phyloP scores from a whole-genome alignment of 1,139 yeast genomes.

The Magnusiomyces magnusii region DNA sequence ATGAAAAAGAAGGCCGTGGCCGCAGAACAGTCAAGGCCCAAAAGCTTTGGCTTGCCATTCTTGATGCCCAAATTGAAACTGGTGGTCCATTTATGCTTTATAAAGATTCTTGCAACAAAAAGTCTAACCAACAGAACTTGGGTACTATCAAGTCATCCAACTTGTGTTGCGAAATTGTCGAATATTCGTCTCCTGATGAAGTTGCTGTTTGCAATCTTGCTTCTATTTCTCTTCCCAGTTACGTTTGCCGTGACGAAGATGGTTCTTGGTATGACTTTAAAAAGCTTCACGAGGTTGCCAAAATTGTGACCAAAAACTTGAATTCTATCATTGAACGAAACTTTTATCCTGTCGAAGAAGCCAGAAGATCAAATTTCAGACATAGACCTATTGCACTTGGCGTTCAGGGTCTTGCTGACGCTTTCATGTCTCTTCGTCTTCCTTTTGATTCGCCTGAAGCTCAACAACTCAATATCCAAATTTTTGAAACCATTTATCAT shows the following conservation, averaged over 20 bases:
- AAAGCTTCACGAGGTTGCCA: constrained; percentile 62
- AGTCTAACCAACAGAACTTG: constrained; percentile 78
- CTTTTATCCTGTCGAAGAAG: constrained; percentile 67
- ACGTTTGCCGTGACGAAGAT: constrained; percentile 42
- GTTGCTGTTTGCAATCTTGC: constrained; percentile 90
- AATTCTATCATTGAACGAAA: constrained; percentile 73
- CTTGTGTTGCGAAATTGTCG: constrained; percentile 85
- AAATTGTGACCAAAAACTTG: constrained; percentile 66
- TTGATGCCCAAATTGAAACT: constrained; percentile 87
- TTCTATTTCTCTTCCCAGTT: constrained; percentile 75
- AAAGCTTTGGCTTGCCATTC: constrained; percentile 78
- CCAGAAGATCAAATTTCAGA: constrained; percentile 59
- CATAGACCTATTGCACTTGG: constrained; percentile 87
- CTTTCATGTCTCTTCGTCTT: constrained; percentile 65
- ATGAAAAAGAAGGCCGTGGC: constrained; percentile 68
- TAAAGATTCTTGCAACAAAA: constrained; percentile 79
- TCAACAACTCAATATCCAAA: constrained; percentile 60
- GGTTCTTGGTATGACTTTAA: constrained; percentile 58
- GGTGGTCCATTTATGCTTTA: constrained; percentile 90
- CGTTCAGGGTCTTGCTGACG: constrained; percentile 85
- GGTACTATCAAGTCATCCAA: constrained; percentile 85
- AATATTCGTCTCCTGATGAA: constrained; percentile 80
- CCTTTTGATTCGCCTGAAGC: constrained; percentile 80
- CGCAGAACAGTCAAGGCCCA: constrained; percentile 71
- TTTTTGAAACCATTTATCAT: constrained; percentile 85